phyloP scores from a whole-genome alignment of 805 yeast species.

The Teunomyces gatunensis region DNA sequence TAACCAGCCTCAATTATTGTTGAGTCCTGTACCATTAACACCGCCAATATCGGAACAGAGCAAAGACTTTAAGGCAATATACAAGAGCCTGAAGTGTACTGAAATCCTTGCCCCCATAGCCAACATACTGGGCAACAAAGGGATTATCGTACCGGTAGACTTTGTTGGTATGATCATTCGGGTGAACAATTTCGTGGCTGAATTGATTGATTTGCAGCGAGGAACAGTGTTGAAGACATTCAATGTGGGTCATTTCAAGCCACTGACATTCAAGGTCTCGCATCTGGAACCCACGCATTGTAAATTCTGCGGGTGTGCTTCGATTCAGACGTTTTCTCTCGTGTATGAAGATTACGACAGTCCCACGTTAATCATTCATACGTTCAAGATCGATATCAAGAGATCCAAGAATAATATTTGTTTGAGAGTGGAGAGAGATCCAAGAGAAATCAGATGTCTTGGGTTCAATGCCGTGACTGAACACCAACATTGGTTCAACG shows the following conservation, averaged over 20 bases:
- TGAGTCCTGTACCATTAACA: slow-evolving; percentile 10
- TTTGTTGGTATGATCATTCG: slow-evolving; percentile 74
- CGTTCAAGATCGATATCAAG: slow-evolving; percentile 62
- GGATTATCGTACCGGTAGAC: slow-evolving; percentile 53
- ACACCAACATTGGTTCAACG: slow-evolving; percentile 60
- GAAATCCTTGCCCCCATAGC: slow-evolving; percentile 4
- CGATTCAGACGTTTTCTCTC: slow-evolving; percentile 68
- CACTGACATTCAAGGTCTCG: slow-evolving; percentile 60
- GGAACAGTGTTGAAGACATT: slow-evolving; percentile 67
- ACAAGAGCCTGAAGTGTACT: neutral
- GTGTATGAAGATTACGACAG: slow-evolving; percentile 64
- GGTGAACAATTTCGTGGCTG: slow-evolving; percentile 55
- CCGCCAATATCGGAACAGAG: neutral
- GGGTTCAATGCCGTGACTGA: slow-evolving; percentile 79
- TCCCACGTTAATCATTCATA: slow-evolving; percentile 63
- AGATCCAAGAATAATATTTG: slow-evolving; percentile 79
- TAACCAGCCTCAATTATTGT: slow-evolving; percentile 26
- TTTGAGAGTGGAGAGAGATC: slow-evolving; percentile 87
- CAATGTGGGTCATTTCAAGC: slow-evolving; percentile 59
- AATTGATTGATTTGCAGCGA: slow-evolving; percentile 72
- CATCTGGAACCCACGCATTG: slow-evolving; percentile 89
- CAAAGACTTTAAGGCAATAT: neutral
- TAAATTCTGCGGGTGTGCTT: slow-evolving; percentile 86
- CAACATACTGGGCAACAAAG: slow-evolving; percentile 23
- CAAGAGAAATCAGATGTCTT: slow-evolving; percentile 83